Conservation (phyloP, 331 rosid species). For the Dryas integrifolia region DNA sequence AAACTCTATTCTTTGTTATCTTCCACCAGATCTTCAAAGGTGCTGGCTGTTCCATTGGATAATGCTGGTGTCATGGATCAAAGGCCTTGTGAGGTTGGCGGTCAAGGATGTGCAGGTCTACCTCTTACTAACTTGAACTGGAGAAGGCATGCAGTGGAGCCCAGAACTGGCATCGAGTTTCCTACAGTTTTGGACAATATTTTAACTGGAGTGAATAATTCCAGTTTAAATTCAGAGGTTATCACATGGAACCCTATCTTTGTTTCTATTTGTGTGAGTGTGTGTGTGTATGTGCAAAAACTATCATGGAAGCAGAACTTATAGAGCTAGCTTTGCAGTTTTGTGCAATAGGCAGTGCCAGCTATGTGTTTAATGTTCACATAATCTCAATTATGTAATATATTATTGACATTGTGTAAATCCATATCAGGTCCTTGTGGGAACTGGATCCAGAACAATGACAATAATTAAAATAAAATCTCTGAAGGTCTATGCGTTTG, state of each 20-base stretch:
- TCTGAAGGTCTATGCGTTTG: conserved; percentile 86
- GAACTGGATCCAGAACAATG: conserved; percentile 85
- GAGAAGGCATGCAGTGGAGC: conserved; percentile 66
- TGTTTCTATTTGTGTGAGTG: neutral
- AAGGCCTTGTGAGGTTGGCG: conserved; percentile 56
- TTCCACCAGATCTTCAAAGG: conserved; percentile 63
- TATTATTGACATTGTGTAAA: neutral
- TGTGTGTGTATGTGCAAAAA: neutral
- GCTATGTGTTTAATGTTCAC: neutral
- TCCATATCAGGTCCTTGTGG: conserved; percentile 76
- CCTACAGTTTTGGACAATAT: conserved; percentile 59
- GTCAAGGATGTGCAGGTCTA: conserved; percentile 44
- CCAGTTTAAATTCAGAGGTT: conserved; percentile 70
- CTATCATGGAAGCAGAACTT: neutral
- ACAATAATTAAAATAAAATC: conserved; percentile 77
- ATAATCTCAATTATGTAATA: neutral
- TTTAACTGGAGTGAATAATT: conserved; percentile 43
- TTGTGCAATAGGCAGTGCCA: neutral
- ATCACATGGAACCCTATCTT: conserved; percentile 18
- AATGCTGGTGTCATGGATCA: conserved; percentile 50
- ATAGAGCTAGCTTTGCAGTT: neutral
- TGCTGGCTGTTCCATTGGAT: conserved; percentile 51
- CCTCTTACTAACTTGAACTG: conserved; percentile 45
- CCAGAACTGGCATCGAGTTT: conserved; percentile 89
- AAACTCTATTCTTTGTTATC: conserved; percentile 27